phyloP scores from a whole-genome alignment of 768 basidiomycete genomes.

The Tricholoma matsutake region DNA sequence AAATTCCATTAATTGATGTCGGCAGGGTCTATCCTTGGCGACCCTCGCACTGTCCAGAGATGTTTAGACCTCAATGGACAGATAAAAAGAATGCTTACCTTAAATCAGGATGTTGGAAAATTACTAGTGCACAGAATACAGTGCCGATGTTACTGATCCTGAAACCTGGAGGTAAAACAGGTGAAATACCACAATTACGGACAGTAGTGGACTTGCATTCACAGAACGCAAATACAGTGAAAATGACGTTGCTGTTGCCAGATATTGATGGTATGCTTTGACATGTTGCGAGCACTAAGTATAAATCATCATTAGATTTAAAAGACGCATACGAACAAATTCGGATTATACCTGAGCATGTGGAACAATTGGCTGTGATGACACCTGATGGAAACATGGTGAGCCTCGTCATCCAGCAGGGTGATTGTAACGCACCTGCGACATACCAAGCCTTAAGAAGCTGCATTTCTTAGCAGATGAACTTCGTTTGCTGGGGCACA shows the following conservation, averaged over 20 bases:
- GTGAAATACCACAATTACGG: constrained; percentile 23
- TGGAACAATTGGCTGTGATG: background rate
- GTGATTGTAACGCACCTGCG: constrained; percentile 1
- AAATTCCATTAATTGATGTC: constrained; percentile 6
- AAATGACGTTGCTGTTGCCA: too few species aligned
- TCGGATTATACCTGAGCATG: background rate
- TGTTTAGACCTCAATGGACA: constrained; percentile 4
- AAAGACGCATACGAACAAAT: constrained; percentile 39
- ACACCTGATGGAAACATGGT: constrained; percentile 1
- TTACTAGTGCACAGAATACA: constrained; percentile 2
- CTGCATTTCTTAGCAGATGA: too few species aligned
- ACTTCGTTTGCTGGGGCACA: background rate
- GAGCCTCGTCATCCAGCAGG: background rate
- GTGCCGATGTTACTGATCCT: background rate
- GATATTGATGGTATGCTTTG: too few species aligned
- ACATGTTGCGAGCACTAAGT: constrained; percentile 16
- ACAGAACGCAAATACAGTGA: too few species aligned
- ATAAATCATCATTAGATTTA: constrained; percentile 29
- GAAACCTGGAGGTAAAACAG: constrained; percentile 14
- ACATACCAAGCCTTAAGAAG: constrained; percentile 8
- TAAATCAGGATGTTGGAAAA: constrained; percentile 9
- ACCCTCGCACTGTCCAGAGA: constrained; percentile 12
- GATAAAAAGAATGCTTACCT: constrained; percentile 10
- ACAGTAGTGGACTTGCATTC: constrained; percentile 19
- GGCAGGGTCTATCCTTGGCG: background rate